Base-by-base conservation (phyloP, 306 rosid genomes). In the Herpetospermum pedunculosum region DNA sequence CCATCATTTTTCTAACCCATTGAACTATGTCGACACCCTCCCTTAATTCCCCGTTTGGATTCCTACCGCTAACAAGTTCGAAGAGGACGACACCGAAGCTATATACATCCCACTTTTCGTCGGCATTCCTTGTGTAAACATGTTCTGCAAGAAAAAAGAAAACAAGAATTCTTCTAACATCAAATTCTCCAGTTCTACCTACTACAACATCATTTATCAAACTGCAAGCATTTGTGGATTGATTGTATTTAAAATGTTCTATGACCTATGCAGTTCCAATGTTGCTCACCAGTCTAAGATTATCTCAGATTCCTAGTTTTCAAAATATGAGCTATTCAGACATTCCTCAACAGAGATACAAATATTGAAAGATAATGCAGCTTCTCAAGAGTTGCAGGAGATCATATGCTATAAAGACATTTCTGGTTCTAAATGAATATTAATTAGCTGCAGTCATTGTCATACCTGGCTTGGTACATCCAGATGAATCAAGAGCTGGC, bases 1-100 rank as follows among this genome's bases (percentile, higher is more conserved):
- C 9, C 6, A 5, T 21, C 72, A 40, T 65, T 13, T 38, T 19
- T 65, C 72, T 65, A 38, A 40, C 34, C 98, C 98, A 92, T 55
- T 90, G 92, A 73, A 92, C 98, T 34, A 92, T 87, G 85, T 92
- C 49, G 10, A 65, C 11, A 0, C 32, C 8, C 28, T 21, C 0
- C 19, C 32, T 12, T 37, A 65, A 6, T 13, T 37, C 72, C 21
- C n/a, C 12, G 0, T 0, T 6, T 38, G 72, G 32, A 37, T 65
- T 65, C 49, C 72, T 38, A 19, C 34, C 72, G 50, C 72, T 65
- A 12, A 65, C 10, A 10, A 65, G 72, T 21, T 65, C 72, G 19
- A 65, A 65, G 49, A 65, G 72, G 49, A 65, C 96, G 37, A 92
- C 88, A 0, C 98, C 98, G 0, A 90, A 65, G 50, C 50, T 65